Conservation (phyloP, 352 stramenopile species). For the Phytophthora palmivora region DNA sequence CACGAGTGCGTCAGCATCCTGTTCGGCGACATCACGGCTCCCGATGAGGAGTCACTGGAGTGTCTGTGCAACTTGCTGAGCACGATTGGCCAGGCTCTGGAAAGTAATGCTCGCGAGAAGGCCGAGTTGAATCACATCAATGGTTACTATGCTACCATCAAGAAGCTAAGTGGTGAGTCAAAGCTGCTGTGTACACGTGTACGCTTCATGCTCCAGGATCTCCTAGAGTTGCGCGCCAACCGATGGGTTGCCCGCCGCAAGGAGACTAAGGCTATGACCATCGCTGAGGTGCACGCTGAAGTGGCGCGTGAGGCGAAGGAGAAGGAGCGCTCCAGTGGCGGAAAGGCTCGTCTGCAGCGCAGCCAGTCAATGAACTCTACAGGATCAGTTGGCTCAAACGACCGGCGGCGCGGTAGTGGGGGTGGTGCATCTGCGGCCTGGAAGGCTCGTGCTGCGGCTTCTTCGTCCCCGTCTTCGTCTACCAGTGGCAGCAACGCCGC, state of each 20-base stretch:
- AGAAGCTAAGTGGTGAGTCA: conserved; percentile 68
- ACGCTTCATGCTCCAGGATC: conserved; percentile 86
- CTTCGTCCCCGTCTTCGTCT: conserved; percentile 5
- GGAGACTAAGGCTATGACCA: conserved; percentile 87
- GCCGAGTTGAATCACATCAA: conserved; percentile 65
- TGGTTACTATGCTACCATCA: conserved; percentile 76
- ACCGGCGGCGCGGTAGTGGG: conserved; percentile 46
- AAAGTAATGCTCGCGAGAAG: conserved; percentile 60
- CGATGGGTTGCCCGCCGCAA: conserved; percentile 79
- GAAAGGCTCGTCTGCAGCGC: conserved; percentile 54
- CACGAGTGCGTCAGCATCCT: conserved; percentile 89
- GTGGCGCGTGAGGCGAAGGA: conserved; percentile 72
- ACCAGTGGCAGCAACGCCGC: conserved; percentile 17
- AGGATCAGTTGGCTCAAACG: conserved; percentile 37
- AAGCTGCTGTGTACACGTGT: conserved; percentile 79
- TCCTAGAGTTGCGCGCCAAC: conserved; percentile 81
- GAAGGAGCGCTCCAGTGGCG: conserved; percentile 61
- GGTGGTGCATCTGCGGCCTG: conserved; percentile 63
- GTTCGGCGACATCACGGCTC: conserved; percentile 79
- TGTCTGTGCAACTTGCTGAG: conserved; percentile 95
- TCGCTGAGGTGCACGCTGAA: conserved; percentile 81
- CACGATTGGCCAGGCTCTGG: conserved; percentile 92
- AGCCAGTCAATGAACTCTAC: conserved; percentile 68
- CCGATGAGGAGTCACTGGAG: conserved; percentile 96
- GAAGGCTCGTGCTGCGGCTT: conserved; percentile 55